These are phyloP conservation scores for Ustilago curta DNA, from an alignment of 1,284 basidiomycete species.

Conservation along the genomic window DNA sequence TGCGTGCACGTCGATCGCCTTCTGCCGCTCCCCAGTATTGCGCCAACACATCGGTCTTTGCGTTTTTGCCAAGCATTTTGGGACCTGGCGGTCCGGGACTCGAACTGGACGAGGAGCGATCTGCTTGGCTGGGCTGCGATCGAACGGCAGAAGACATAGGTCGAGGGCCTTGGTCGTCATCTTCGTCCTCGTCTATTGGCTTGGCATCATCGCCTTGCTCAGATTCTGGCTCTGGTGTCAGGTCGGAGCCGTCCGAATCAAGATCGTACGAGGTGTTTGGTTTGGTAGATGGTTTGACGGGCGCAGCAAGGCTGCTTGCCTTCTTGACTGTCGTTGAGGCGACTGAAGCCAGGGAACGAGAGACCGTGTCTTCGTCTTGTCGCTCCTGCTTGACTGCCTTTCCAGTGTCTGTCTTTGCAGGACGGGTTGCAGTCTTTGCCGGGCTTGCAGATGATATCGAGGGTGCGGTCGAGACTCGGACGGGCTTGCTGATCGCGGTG, in stretches of 20 bases:
- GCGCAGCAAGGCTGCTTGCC: conserved; percentile 4
- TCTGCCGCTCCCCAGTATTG: conserved; percentile 66
- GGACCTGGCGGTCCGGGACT: conserved; percentile 59
- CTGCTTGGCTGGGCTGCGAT: conserved; percentile 19
- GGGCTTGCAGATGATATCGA: conserved; percentile 1
- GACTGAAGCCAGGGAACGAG: conserved; percentile 17
- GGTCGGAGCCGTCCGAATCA: conserved; percentile 49
- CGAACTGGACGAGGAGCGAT: conserved; percentile 34
- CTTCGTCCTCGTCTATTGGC: conserved; percentile 30
- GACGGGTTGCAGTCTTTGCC: conserved; percentile 5
- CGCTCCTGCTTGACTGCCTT: conserved; percentile 27
- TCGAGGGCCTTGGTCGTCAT: conserved; percentile 34
- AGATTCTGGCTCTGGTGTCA: conserved; percentile 49
- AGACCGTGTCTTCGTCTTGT: conserved; percentile 24
- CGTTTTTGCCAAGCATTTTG: conserved; percentile 67
- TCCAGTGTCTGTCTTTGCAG: conserved; percentile 10
- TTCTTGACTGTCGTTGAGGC: conserved; percentile 18
- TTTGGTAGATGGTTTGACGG: conserved; percentile 1
- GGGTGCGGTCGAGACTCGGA: not conserved
- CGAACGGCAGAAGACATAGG: conserved; percentile 20
- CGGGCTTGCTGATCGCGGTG: conserved; percentile 1
- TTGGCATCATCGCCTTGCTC: conserved; percentile 31
- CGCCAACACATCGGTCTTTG: conserved; percentile 65
- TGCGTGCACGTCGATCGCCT: conserved; percentile 54
- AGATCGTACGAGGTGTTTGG: conserved; percentile 21